phyloP scores from a whole-genome alignment of 441 rosid species.

The Aleurites moluccanus region DNA sequence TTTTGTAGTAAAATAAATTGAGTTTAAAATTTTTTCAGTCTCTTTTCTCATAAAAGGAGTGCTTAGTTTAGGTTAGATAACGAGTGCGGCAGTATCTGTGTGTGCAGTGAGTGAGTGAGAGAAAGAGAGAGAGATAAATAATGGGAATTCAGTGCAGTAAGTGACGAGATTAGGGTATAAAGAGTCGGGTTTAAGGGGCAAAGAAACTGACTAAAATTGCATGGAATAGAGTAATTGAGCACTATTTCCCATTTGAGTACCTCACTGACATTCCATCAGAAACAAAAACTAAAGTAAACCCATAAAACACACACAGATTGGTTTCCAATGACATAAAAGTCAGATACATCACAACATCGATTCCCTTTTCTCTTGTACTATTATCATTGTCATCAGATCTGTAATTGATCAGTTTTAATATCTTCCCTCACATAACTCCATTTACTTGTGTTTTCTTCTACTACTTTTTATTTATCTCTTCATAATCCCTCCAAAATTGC shows the following conservation, averaged over 20 bases:
- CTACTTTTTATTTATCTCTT: slow-evolving; percentile 33
- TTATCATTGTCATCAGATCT: slow-evolving; percentile 35
- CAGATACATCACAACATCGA: slow-evolving; percentile 73
- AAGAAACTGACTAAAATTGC: slow-evolving; percentile 23
- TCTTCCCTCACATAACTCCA: slow-evolving; percentile 40
- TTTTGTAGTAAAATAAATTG: neutral
- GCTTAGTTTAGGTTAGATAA: neutral
- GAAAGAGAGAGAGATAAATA: slow-evolving; percentile 11
- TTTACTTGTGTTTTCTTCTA: slow-evolving; percentile 43
- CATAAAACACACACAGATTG: slow-evolving; percentile 29
- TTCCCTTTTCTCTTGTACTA: slow-evolving; percentile 61
- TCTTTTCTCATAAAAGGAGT: neutral
- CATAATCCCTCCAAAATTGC: slow-evolving; percentile 53
- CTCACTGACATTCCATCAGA: slow-evolving; percentile 73
- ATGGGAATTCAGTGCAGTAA: slow-evolving; percentile 2
- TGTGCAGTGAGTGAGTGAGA: neutral
- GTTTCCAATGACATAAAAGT: slow-evolving; percentile 38
- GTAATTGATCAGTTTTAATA: slow-evolving; percentile 20
- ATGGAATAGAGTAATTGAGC: slow-evolving; percentile 39
- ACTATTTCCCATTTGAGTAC: slow-evolving; percentile 48
- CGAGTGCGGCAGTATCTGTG: neutral
- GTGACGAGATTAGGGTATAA: neutral
- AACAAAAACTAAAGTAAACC: slow-evolving; percentile 32
- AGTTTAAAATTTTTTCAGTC: neutral
- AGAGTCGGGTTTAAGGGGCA: slow-evolving; percentile 6